Evolutionary conservation across 2,329 filamentous ascomycete species (phyloP).

Genomic region (Cucurbitaria berberidis): DNA sequence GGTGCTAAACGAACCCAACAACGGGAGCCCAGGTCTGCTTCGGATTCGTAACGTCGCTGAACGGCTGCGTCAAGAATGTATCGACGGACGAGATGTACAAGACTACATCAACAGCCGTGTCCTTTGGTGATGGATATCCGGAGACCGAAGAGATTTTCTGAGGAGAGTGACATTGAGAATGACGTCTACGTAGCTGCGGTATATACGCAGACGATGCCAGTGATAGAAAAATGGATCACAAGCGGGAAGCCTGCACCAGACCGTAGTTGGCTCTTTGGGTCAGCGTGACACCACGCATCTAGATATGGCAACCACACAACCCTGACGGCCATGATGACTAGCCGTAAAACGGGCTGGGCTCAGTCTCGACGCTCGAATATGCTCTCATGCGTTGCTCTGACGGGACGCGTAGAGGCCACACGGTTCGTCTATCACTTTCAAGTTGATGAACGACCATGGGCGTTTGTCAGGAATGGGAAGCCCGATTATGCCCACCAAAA

Average conservation of each 20-base stretch:
- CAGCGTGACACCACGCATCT: background rate
- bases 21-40: too few relatives aligned
- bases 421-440: background rate
- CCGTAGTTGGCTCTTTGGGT: conserved; percentile 1
- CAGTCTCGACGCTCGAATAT: background rate
- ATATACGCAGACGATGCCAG: conserved; percentile 1
- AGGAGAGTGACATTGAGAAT: background rate
- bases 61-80: too few relatives aligned
- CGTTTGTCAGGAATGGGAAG: background rate
- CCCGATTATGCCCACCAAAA: background rate
- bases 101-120: too few relatives aligned
- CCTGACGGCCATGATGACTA: background rate
- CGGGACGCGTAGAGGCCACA: background rate
- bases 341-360: background rate
- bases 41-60: too few relatives aligned
- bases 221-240: background rate
- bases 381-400: background rate
- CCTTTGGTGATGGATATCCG: background rate
- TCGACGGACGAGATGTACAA: too few relatives aligned
- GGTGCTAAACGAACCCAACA: background rate
- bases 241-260: background rate
- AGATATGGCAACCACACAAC: too few relatives aligned
- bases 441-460: background rate
- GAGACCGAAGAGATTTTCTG: background rate
- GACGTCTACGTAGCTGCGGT: conserved; percentile 3